Conservation (phyloP, 345 rosid genomes). For the Trapa bicornis region DNA sequence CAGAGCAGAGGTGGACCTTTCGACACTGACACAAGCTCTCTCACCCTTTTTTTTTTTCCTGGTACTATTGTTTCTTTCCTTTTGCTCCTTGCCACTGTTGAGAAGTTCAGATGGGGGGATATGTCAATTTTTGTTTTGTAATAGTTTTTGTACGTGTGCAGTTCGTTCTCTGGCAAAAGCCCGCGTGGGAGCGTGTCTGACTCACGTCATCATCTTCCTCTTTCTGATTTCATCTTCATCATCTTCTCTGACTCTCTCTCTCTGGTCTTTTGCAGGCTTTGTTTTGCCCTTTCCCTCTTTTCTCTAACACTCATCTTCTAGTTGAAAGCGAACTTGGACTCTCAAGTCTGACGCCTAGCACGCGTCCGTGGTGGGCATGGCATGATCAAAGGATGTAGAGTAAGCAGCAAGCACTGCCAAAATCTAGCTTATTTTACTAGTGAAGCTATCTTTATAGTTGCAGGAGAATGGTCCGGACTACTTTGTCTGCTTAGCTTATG, state of each 20-base stretch:
- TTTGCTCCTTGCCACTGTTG: too few species aligned
- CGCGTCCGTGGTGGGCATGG: too few species aligned
- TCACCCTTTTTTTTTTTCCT: too few species aligned
- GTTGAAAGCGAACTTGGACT: not conserved
- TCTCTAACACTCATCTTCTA: not conserved
- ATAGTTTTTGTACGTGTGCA: not conserved
- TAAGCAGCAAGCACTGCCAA: not conserved
- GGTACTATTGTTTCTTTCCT: too few species aligned
- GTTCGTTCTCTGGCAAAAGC: not conserved
- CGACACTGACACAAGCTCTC: too few species aligned
- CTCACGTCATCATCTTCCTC: slow-evolving; percentile 22
- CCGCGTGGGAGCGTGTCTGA: slow-evolving; percentile 24
- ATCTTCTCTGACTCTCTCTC: not conserved
- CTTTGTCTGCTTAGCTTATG: not conserved
- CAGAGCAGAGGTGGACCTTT: too few species aligned
- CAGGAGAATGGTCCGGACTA: slow-evolving; percentile 7
- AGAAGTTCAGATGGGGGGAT: too few species aligned
- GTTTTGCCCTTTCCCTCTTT: not conserved
- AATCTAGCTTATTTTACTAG: not conserved
- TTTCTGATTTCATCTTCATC: not conserved
- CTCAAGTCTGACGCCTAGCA: too few species aligned
- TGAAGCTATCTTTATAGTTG: slow-evolving; percentile 3
- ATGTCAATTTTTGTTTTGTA: too few species aligned
- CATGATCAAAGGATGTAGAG: not conserved
- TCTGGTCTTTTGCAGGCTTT: not conserved